phyloP scores from a whole-genome alignment of 1,284 basidiomycete genomes.

The Cryptococcus neoformans region DNA sequence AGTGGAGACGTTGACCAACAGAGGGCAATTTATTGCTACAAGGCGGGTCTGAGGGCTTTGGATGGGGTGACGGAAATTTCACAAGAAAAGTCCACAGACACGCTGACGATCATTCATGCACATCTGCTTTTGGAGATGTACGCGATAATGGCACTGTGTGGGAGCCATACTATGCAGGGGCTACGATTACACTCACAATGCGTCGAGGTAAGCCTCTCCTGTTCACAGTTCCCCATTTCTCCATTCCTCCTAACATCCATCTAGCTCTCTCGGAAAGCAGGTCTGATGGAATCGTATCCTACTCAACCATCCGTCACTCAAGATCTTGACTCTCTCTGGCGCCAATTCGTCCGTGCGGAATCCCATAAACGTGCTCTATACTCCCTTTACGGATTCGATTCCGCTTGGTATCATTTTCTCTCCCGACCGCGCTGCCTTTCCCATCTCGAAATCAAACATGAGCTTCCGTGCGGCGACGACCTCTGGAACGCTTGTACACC shows the following conservation, averaged over 20 bases:
- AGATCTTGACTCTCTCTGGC: conserved; percentile 7
- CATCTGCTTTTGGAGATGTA: conserved; percentile 6
- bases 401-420: conserved; percentile 29
- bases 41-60: not conserved
- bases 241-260: not conserved
- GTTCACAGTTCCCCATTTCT: not conserved
- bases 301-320: not conserved
- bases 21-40: not conserved
- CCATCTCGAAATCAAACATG: conserved; percentile 37
- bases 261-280: conserved; percentile 5
- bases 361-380: conserved; percentile 15
- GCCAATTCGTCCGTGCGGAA: conserved; percentile 5
- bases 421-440: conserved; percentile 28
- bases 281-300: conserved; percentile 7
- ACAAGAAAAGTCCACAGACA: not conserved
- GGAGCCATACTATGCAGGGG: conserved; percentile 1
- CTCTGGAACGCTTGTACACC: conserved; percentile 18
- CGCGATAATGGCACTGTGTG: conserved; percentile 3
- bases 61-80: not conserved
- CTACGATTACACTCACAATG: conserved; percentile 1
- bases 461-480: conserved; percentile 20
- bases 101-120: conserved; percentile 5
- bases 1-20: not conserved
- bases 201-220: conserved; percentile 1
- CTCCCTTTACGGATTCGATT: conserved; percentile 25